phyloP scores from a whole-genome alignment of 345 rosid genomes.

The Brassica carinata region DNA sequence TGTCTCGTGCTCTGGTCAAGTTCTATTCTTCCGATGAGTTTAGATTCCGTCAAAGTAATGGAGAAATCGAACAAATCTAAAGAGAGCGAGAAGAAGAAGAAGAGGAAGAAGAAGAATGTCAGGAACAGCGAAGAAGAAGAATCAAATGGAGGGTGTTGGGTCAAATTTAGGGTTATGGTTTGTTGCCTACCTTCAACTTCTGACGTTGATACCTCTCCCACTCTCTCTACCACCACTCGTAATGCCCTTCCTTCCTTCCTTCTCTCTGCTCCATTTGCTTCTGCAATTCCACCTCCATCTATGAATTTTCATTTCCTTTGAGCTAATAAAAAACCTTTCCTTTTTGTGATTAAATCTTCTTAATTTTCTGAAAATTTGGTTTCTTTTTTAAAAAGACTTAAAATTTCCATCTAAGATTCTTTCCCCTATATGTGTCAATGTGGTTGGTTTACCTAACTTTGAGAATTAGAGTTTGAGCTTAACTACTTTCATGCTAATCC shows the following conservation, averaged over 20 bases:
- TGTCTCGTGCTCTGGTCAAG: slow-evolving; percentile 19
- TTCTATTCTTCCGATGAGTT: slow-evolving; percentile 24
- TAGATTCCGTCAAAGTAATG: slow-evolving; percentile 31
- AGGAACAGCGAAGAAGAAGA: slow-evolving; percentile 40
- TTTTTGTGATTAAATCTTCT: not conserved
- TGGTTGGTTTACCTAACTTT: slow-evolving; percentile 36
- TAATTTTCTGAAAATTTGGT: not conserved
- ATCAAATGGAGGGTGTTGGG: slow-evolving; percentile 61
- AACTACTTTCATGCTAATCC: not conserved
- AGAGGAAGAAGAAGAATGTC: slow-evolving; percentile 28
- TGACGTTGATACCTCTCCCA: slow-evolving; percentile 57
- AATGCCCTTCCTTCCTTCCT: slow-evolving; percentile 32
- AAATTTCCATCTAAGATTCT: not conserved
- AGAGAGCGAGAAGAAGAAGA: slow-evolving; percentile 43
- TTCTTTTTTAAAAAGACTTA: not conserved
- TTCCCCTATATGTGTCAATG: slow-evolving; percentile 20
- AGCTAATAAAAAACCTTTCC: not conserved
- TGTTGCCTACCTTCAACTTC: slow-evolving; percentile 74
- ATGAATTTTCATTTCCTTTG: not conserved
- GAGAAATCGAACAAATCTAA: slow-evolving; percentile 25
- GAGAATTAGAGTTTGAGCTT: not conserved
- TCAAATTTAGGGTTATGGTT: slow-evolving; percentile 58
- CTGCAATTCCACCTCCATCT: not conserved
- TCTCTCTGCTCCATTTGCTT: not conserved
- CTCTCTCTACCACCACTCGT: slow-evolving; percentile 53